A percentile compares a stretch with the other conserved stretches of the same genome.
phyloP scores from a whole-genome alignment of 208 protist genomes.

The Leishmania tarentolae region DNA sequence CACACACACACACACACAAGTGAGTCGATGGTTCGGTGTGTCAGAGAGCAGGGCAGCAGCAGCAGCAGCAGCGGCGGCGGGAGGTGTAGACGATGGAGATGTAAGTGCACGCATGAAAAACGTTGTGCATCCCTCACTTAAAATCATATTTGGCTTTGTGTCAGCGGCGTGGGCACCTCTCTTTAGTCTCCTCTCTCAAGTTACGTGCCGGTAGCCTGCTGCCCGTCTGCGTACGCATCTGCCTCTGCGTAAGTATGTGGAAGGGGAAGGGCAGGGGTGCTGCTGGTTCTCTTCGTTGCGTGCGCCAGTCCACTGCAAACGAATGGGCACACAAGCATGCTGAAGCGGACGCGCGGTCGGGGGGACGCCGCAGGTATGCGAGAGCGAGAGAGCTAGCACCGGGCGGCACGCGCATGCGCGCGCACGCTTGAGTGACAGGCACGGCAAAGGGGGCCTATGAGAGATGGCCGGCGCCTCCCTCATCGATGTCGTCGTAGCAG shows the following conservation, averaged over 20 bases:
- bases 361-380: not conserved
- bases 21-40: too few relatives aligned
- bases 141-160: too few relatives aligned
- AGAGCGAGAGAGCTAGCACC: not conserved
- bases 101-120: too few relatives aligned
- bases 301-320: not conserved
- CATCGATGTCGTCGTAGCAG: not conserved
- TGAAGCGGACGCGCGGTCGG: not conserved
- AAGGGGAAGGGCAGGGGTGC: not conserved
- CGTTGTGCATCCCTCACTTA: too few relatives aligned
- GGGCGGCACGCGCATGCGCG: not conserved
- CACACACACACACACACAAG: too few relatives aligned
- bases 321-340: not conserved
- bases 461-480: not conserved
- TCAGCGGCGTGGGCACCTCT: too few relatives aligned
- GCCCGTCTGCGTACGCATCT: not conserved
- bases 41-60: too few relatives aligned
- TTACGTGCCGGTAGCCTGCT: not conserved
- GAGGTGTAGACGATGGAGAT: too few relatives aligned
- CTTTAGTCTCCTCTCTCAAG: not conserved
- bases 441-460: not conserved
- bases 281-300: not conserved
- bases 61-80: too few relatives aligned
- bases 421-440: not conserved
- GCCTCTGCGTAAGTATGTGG: not conserved